Evolutionary conservation across 768 basidiomycete genomes (phyloP), one percentile per base, ranked within the genome.

Genomic region (Cyclocybe cylindracea): DNA sequence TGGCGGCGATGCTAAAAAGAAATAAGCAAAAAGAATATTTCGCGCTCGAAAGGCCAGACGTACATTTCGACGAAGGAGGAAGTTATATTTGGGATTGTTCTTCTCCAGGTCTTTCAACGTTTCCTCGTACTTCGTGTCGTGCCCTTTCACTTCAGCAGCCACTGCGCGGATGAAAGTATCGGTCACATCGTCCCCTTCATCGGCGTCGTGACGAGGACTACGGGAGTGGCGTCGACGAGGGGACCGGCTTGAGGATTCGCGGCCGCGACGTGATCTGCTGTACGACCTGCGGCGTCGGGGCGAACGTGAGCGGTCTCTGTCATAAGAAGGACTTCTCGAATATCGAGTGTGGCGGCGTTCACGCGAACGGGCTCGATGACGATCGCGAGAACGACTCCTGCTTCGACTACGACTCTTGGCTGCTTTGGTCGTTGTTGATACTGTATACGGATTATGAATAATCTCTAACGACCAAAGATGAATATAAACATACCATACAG

Each of bases 91-190:
- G 1, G 87, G 77, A 65, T 96, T 96, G 48, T 80, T 77, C 53
- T 76, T 83, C 69, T 98, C 94, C 48, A 87, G 80, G 48, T 87
- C 86, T 58, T 78, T 78, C 51, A 98, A 72, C 31, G 77, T 80
- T 43, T 84, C 78, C 62, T 92, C 93, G 59, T 91, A 96, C 46
- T 83, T 81, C 4, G 72, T 64, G 32, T 87, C 94, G 64, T 94
- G 89, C 1, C 89, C 86, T 61, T 84, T 85, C 9, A 97, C 85
- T 67, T 93, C 89, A 3, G 80, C 81, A 14, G 94, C 93, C 4
- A 97, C 93, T 10, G 89, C 90, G 41, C 85, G 80, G 53, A 99
- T 87, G 60, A 98, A 96, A 10, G 81, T 82, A 50, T 94, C 89
- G 5, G 89, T 90, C 11, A 92, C 87, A 13, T 80, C 78, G 19